These are phyloP conservation scores for Kitagawia praeruptora DNA, from an alignment of 129 eudicot species.

Conservation along the genomic window DNA sequence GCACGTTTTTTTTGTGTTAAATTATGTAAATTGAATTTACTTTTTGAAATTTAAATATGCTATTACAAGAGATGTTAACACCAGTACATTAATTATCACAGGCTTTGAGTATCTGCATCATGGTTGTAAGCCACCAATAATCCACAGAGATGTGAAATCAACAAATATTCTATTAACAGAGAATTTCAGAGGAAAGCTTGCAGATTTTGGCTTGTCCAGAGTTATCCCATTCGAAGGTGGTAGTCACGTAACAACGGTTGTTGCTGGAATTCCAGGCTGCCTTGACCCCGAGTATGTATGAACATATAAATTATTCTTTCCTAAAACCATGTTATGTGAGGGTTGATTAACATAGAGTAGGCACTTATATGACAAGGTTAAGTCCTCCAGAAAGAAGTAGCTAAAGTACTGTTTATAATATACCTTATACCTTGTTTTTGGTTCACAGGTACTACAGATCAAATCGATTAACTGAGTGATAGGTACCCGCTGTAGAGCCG, in stretches of 20 bases:
- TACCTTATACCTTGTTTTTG: not conserved
- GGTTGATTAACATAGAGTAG: too few relatives aligned
- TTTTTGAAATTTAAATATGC: not conserved
- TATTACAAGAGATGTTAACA: not conserved
- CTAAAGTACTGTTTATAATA: not conserved
- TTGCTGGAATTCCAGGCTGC: not conserved
- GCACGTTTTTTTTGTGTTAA: too few relatives aligned
- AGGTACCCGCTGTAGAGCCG: too few relatives aligned
- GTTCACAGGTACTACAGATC: not conserved
- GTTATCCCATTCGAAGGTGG: not conserved
- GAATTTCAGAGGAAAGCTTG: constrained; percentile 1
- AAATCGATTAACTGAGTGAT: not conserved
- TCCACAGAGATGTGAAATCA: not conserved
- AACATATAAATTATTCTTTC: not conserved
- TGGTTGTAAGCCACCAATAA: not conserved
- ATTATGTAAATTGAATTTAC: too few relatives aligned
- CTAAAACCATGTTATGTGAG: too few relatives aligned
- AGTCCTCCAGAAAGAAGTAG: not conserved
- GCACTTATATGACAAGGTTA: too few relatives aligned
- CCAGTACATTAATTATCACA: not conserved
- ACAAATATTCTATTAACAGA: not conserved
- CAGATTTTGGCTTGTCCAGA: not conserved
- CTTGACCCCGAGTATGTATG: not conserved
- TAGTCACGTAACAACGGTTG: not conserved
- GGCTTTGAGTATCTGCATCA: not conserved